Conservation (phyloP, 306 rosid species). For the Gastrolobium villosum region DNA sequence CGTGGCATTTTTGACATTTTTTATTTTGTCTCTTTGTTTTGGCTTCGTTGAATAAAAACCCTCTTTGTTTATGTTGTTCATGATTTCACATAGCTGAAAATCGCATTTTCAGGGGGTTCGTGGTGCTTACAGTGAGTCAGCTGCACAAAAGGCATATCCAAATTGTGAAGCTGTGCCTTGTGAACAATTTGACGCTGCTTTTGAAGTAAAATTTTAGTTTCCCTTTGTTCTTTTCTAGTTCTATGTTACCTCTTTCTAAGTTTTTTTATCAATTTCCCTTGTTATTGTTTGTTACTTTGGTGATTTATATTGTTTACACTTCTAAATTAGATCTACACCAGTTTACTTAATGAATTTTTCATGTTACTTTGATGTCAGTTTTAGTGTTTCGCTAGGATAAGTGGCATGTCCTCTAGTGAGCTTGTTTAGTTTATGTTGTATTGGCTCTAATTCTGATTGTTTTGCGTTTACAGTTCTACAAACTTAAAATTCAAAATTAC, state of each 20-base stretch:
- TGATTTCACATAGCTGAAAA: conserved; percentile 24
- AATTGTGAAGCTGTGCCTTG: conserved; percentile 98
- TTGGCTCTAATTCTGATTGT: not conserved
- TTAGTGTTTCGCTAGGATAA: not conserved
- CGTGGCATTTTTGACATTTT: not conserved
- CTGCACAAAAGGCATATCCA: conserved; percentile 93
- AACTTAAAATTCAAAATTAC: conserved; percentile 13
- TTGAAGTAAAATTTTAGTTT: conserved; percentile 63
- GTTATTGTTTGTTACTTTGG: not conserved
- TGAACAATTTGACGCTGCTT: conserved; percentile 90
- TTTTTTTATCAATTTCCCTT: conserved; percentile 9
- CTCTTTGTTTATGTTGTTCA: not conserved
- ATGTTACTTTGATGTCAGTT: conserved; percentile 27
- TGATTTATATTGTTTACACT: not conserved
- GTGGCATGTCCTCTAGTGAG: conserved; percentile 3
- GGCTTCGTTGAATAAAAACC: not conserved
- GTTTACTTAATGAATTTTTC: conserved; percentile 20
- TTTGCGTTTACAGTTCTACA: not conserved
- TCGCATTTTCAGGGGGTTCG: conserved; percentile 76
- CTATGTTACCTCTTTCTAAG: not conserved
- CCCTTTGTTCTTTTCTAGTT: not conserved
- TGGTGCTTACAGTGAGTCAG: conserved; percentile 95
- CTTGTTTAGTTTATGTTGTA: conserved; percentile 17
- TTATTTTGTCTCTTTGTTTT: not conserved
- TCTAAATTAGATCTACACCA: not conserved